A percentile compares a stretch with the other conserved stretches of the same genome.
Conservation (phyloP, 2,329 filamentous ascomycete genomes). For the Fusarium sp. region DNA sequence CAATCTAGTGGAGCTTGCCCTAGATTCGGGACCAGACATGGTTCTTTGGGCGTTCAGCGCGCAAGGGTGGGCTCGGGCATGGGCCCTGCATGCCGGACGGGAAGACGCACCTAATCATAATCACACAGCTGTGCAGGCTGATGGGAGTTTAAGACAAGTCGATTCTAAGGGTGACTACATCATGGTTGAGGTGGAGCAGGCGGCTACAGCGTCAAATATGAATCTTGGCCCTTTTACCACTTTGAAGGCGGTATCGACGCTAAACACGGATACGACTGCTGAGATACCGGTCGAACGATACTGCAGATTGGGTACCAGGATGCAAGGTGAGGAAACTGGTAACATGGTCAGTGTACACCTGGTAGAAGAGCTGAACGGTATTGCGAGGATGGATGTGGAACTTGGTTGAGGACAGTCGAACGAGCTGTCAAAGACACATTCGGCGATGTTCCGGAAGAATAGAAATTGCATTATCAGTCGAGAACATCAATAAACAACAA, state of each 20-base stretch:
- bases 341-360: conserved; percentile 50
- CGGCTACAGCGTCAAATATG: conserved; percentile 10
- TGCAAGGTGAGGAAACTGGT: conserved; percentile 37
- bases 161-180: conserved; percentile 52
- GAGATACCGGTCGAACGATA: conserved; percentile 29
- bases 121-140: conserved; percentile 46
- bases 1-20: conserved; percentile 52
- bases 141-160: conserved; percentile 53
- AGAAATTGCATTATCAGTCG: conserved; percentile 36
- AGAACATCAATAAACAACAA: conserved; percentile 43
- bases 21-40: conserved; percentile 54
- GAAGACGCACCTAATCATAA: conserved; percentile 33
- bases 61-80: conserved; percentile 54
- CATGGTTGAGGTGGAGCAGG: conserved; percentile 46
- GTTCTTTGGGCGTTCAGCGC: conserved; percentile 55
- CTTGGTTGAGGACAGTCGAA: conserved; percentile 44
- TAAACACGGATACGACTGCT: conserved; percentile 11
- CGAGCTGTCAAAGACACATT: conserved; percentile 2
- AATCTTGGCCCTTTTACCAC: conserved; percentile 18
- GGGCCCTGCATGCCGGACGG: conserved; percentile 50
- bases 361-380: conserved; percentile 55
- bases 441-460: conserved; percentile 30
- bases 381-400: conserved; percentile 58
- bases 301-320: conserved; percentile 31
- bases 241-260: conserved; percentile 6